Evolutionary conservation across 805 yeast species (phyloP), one percentile per base, ranked within the genome.

Genomic region (Wickerhamomyces silvicola): DNA sequence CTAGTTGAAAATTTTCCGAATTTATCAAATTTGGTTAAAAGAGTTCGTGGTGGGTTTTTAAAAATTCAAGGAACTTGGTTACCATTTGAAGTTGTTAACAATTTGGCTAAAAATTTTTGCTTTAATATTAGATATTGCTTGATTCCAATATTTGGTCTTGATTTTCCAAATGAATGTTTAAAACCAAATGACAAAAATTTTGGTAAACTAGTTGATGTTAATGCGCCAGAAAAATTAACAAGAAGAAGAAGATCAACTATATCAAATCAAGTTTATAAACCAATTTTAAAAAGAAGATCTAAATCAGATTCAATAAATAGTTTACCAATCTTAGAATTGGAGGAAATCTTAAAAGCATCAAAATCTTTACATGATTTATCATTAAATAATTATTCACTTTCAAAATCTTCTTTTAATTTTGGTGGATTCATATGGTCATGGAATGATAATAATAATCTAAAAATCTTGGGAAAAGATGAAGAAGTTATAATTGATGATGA

Each of bases 61-160:
- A 86, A 86, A 62, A 85, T 88, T 43, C 97, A 87, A 60, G 97
- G 97, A 4, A 85, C 95, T 7, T 88, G 96, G 96, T 59, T 86
- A 24, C 90, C 95, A 2, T 80, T 59, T 48, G 71, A 69, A 8
- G 64, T 82, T 31, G 86, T 94, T 16, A 68, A 67, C 38, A 59
- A 71, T 20, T 61, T 87, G 32, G 90, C 95, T 4, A 56, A 73
- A 21, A 70, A 81, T 31, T 82, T 86, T 46, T 83, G 94, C 59
- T 86, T 72, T 56, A 75, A 78, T 35, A 81, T 87, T 27, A 64
- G 96, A 36, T 81, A 64, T 52, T 74, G 82, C 14, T 60, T 87
- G 42, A 70, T 85, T 18, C 95, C 96, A 3, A 43, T 87, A 7
- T 87, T 87, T 58, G 96, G 96, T 3, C 56, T 60, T 2, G 68